A percentile compares a stretch with the other conserved stretches of the same genome.
These are phyloP conservation scores for Murraya koenigii DNA, from an alignment of 345 rosid species.

Conservation along the genomic window DNA sequence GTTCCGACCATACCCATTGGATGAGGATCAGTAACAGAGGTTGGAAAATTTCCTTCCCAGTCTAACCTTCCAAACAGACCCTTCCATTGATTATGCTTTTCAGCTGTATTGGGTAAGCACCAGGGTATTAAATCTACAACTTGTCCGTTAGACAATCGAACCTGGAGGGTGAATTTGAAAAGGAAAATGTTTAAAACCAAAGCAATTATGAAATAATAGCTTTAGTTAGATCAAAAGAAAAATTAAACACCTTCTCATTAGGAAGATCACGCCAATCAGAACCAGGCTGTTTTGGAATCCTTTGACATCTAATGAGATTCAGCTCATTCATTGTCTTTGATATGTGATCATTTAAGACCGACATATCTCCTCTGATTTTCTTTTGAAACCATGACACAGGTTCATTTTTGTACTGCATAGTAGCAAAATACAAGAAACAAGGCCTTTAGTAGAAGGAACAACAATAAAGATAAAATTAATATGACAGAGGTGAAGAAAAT, in stretches of 20 bases:
- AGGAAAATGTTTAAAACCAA: background rate
- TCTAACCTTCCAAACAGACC: constrained; percentile 87
- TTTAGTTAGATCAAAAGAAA: background rate
- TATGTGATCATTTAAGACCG: constrained; percentile 64
- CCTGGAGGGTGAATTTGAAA: constrained; percentile 33
- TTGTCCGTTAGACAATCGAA: constrained; percentile 60
- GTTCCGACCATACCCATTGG: constrained; percentile 97
- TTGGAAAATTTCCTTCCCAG: constrained; percentile 95
- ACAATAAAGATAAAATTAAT: background rate
- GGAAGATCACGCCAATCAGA: constrained; percentile 94
- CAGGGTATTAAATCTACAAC: constrained; percentile 66
- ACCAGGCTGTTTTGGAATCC: constrained; percentile 81
- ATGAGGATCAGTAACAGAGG: constrained; percentile 83
- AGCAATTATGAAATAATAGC: background rate
- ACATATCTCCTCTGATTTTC: constrained; percentile 53
- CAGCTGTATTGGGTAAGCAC: constrained; percentile 80
- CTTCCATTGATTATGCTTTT: constrained; percentile 81
- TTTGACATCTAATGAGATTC: constrained; percentile 67
- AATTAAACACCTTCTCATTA: constrained; percentile 52
- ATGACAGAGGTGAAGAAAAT: background rate
- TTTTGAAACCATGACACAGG: constrained; percentile 87
- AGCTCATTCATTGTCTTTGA: constrained; percentile 81
- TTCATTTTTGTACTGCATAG: constrained; percentile 50
- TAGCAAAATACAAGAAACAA: background rate
- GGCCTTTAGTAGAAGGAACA: background rate